Conservation (phyloP, 2,329 filamentous ascomycete genomes). For the Exutisphaerella laricina region DNA sequence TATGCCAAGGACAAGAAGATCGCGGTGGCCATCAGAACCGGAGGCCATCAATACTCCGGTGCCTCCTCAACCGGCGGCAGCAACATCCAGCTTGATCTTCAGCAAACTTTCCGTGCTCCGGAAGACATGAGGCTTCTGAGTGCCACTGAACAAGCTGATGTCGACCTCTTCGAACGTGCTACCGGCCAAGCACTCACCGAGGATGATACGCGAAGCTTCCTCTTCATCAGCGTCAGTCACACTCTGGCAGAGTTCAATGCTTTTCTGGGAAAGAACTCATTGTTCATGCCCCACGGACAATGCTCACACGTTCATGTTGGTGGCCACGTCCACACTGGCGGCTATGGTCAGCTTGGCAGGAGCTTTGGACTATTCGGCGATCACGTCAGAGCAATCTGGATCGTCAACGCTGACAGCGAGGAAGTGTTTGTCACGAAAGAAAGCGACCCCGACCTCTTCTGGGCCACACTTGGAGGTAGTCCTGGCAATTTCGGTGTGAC, state of each 20-base stretch:
- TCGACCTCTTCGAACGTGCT: conserved; percentile 10
- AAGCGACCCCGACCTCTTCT: conserved; percentile 30
- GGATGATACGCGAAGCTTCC: conserved; percentile 18
- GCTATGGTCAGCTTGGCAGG: conserved; percentile 45
- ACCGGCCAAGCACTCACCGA: not conserved
- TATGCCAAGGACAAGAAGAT: conserved; percentile 40
- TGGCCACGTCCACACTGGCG: conserved; percentile 46
- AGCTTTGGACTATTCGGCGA: conserved; percentile 39
- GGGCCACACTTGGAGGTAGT: conserved; percentile 31
- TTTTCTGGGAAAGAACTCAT: conserved; percentile 37
- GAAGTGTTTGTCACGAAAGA: conserved; percentile 25
- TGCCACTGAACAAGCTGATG: conserved; percentile 5
- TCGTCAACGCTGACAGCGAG: conserved; percentile 29
- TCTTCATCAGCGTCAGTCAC: conserved; percentile 62
- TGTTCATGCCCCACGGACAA: conserved; percentile 46
- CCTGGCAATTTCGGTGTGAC: conserved; percentile 34
- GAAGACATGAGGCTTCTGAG: conserved; percentile 4
- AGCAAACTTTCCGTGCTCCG: conserved; percentile 34
- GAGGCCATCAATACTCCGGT: conserved; percentile 49
- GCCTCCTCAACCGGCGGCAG: conserved; percentile 43
- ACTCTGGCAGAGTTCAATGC: conserved; percentile 41
- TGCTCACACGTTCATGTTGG: conserved; percentile 44
- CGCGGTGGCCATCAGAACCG: conserved; percentile 44
- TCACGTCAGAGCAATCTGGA: conserved; percentile 27
- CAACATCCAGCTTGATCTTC: conserved; percentile 46